Percentiles rank a stretch among this genome's conserved stretches.
phyloP scores from a whole-genome alignment of 78 protist genomes.

The Speleostelium caveatum region DNA sequence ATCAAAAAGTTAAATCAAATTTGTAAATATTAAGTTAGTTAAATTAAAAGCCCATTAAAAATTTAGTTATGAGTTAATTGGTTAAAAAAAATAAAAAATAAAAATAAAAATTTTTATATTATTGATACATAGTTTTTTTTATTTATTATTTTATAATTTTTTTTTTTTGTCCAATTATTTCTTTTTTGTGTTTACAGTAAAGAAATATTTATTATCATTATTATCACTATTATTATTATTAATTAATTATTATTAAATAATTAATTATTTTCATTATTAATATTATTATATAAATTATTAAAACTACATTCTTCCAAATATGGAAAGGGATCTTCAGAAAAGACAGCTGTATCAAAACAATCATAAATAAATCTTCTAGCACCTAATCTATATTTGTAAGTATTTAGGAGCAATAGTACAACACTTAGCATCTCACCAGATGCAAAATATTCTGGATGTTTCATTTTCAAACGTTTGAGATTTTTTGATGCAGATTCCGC shows the following conservation, averaged over 20 bases:
- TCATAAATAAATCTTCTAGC: slow-evolving; percentile 72
- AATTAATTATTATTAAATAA: too few species aligned
- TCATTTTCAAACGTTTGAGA: slow-evolving; percentile 41
- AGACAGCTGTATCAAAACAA: slow-evolving; percentile 61
- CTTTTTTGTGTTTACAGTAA: too few species aligned
- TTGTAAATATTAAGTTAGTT: too few species aligned
- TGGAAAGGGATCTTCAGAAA: slow-evolving; percentile 42
- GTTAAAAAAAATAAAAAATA: too few species aligned
- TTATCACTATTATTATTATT: too few species aligned
- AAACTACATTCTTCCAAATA: not conserved
- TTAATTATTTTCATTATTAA: not conserved
- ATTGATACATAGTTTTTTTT: too few species aligned
- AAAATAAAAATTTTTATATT: too few species aligned
- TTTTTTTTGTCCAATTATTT: not conserved
- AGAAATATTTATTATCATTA: too few species aligned
- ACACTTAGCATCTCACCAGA: slow-evolving; percentile 37
- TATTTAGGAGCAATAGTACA: slow-evolving; percentile 4
- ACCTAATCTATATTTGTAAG: slow-evolving; percentile 35
- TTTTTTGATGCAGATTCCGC: slow-evolving; percentile 78
- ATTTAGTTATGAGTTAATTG: too few species aligned
- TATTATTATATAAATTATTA: not conserved
- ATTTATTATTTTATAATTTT: too few species aligned
- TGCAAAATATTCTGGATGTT: slow-evolving; percentile 55
- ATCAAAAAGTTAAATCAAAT: too few species aligned
- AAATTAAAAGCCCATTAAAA: too few species aligned